phyloP scores from a whole-genome alignment of 192 early-diverging fungal genomes.

The Linnemannia elongata region DNA sequence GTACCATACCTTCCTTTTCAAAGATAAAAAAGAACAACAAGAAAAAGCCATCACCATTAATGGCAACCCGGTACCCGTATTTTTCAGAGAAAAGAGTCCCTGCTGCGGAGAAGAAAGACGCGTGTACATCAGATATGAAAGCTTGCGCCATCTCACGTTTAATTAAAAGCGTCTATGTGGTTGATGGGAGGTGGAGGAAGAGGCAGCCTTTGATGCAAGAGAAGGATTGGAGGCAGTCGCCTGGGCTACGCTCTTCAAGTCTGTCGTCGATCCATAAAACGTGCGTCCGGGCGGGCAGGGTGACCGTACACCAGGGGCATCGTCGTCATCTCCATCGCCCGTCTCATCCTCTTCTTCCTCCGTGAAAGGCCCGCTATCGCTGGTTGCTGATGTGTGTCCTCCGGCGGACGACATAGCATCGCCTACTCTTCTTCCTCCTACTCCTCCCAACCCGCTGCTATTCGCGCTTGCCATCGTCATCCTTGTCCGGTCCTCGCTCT shows the following conservation, averaged over 20 bases:
- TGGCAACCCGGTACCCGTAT: background rate
- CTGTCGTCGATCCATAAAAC: slow-evolving; percentile 17
- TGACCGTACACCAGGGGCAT: slow-evolving; percentile 22
- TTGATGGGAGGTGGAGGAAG: background rate
- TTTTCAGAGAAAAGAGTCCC: background rate
- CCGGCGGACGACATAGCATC: background rate
- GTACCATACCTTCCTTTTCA: background rate
- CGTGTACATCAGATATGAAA: no score
- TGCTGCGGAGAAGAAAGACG: no score
- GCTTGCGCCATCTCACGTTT: background rate
- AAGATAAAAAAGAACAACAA: background rate
- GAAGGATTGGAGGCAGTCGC: slow-evolving; percentile 7
- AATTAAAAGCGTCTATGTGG: background rate
- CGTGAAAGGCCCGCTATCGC: background rate
- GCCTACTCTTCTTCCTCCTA: background rate
- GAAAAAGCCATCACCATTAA: background rate
- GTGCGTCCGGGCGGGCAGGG: slow-evolving; percentile 45
- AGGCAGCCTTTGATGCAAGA: slow-evolving; percentile 3
- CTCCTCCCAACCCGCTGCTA: background rate
- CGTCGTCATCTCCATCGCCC: slow-evolving; percentile 30
- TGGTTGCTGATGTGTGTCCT: background rate
- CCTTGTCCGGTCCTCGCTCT: slow-evolving; percentile 34
- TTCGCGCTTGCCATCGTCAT: slow-evolving; percentile 16
- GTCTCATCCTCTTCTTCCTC: slow-evolving; percentile 6
- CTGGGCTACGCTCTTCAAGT: slow-evolving; percentile 29